Evolutionary conservation across 2,329 filamentous ascomycete species (phyloP).

Genomic region (Aspergillus sclerotialis): DNA sequence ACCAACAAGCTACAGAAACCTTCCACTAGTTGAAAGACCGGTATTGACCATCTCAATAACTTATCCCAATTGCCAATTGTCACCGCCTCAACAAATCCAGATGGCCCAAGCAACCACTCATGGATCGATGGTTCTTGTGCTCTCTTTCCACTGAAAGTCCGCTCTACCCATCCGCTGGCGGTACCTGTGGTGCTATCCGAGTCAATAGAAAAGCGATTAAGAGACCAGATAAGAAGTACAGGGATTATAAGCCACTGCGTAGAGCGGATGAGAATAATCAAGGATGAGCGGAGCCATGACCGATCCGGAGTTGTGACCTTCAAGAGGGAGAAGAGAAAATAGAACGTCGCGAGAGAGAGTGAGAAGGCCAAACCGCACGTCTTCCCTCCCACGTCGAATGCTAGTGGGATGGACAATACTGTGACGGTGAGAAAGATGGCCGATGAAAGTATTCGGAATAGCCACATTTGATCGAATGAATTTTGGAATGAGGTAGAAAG

Average conservation of each 20-base stretch:
- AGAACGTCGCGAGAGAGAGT: conserved; percentile 80
- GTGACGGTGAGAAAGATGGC: conserved; percentile 83
- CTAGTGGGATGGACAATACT: conserved; percentile 90
- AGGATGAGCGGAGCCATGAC: conserved; percentile 66
- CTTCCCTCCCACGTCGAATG: conserved; percentile 94
- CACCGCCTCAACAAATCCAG: conserved; percentile 71
- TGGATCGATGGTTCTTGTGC: conserved; percentile 58
- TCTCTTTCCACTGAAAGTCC: conserved; percentile 63
- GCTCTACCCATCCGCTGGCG: conserved; percentile 68
- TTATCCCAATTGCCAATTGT: conserved; percentile 86
- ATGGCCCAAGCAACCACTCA: conserved; percentile 83
- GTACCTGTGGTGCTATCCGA: conserved; percentile 57
- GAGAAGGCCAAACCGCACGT: conserved; percentile 93
- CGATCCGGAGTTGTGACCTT: conserved; percentile 72
- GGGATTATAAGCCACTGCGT: conserved; percentile 86
- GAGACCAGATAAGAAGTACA: conserved; percentile 81
- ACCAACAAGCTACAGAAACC: conserved; percentile 95
- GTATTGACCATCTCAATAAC: conserved; percentile 79
- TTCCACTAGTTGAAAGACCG: conserved; percentile 88
- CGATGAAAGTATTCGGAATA: conserved; percentile 72
- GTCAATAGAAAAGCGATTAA: conserved; percentile 93
- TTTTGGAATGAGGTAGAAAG: not conserved
- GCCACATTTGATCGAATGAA: conserved; percentile 58
- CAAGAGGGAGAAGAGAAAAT: conserved; percentile 76
- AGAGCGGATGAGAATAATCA: conserved; percentile 63